Percentiles rank a stretch among this genome's conserved stretches.
Conservation (phyloP, 1,284 basidiomycete species). For the Puccinia hordei region DNA sequence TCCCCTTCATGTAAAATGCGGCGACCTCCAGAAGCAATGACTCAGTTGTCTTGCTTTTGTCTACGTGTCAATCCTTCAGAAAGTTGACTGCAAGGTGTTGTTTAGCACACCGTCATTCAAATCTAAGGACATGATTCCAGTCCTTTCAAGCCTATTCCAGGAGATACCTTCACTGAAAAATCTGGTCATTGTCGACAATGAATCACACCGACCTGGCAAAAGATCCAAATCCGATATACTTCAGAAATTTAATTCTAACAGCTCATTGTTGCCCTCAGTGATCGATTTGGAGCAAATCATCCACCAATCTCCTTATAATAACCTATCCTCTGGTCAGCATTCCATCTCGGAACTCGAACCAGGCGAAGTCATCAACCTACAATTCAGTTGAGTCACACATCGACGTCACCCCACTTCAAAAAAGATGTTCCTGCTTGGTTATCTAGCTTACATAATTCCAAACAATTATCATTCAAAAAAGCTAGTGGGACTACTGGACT, state of each 20-base stretch:
- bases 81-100: slow-evolving; percentile 37
- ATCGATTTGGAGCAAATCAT: slow-evolving; percentile 24
- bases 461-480: background rate
- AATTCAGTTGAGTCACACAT: slow-evolving; percentile 40
- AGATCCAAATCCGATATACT: slow-evolving; percentile 12
- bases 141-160: slow-evolving; percentile 15
- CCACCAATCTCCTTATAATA: background rate
- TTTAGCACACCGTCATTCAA: slow-evolving; percentile 30
- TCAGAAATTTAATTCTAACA: background rate
- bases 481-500: slow-evolving; percentile 27
- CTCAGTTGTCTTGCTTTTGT: background rate
- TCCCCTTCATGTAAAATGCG: background rate
- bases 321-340: background rate
- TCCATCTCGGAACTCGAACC: background rate
- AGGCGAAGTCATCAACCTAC: slow-evolving; percentile 32
- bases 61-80: background rate
- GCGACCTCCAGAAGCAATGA: background rate
- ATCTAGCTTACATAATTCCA: background rate
- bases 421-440: too few species aligned
- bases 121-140: slow-evolving; percentile 23
- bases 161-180: slow-evolving; percentile 1
- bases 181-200: slow-evolving; percentile 25
- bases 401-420: background rate
- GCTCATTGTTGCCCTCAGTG: background rate
- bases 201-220: background rate